Evolutionary conservation across 2,329 filamentous ascomycete species (phyloP), one percentile per base, ranked within the genome.

Genomic region (Colletotrichum karsti): DNA sequence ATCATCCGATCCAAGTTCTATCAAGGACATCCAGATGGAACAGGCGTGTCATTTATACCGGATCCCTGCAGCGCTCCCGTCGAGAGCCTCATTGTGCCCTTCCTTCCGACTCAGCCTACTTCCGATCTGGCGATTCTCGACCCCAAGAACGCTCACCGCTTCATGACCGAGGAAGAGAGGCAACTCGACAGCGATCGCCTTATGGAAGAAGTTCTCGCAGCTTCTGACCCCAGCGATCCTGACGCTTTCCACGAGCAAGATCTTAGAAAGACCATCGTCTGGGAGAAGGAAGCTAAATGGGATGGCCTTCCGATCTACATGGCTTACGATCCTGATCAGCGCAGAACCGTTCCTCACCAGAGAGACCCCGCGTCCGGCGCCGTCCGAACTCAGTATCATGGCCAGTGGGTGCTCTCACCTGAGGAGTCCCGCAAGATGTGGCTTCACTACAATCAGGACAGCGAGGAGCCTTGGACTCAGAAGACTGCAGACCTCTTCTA

Each of bases 401-500:
- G 60, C 28, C 46, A 30, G 12, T 68, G 60, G 60, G 39, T 41
- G 5, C 59, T 70, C 24, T 42, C 46, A 13, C 51, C 20, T 2
- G 26, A 39, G 0, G 41, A 71, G 22, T 58, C 42, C 2, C 50
- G 53, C 26, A 70, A 65, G 53, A 59, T 56, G 33, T 69, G 63
- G 58, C 59, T 70, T 26, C 54, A 70, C 18, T 50, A 71, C 55
- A 69, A 71, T n/a, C 44, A 63, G 10, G 55, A 64, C 54, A 67
- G 48, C 28, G n/a, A 41, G 26, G 5, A 70, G 15, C 41, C 48
- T 3, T 62, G 50, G 28, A 67, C 63, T 3, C 67, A 67, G 30
- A 50, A 63, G 20, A 63, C 58, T 12, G 28, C 51, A 2, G 74
- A 77, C 28, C 28, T 62, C 2, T 70, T 73, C 37, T 77, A 73